Base-by-base conservation (phyloP, 2,329 filamentous ascomycete species). In the Juglanconis juglandina region DNA sequence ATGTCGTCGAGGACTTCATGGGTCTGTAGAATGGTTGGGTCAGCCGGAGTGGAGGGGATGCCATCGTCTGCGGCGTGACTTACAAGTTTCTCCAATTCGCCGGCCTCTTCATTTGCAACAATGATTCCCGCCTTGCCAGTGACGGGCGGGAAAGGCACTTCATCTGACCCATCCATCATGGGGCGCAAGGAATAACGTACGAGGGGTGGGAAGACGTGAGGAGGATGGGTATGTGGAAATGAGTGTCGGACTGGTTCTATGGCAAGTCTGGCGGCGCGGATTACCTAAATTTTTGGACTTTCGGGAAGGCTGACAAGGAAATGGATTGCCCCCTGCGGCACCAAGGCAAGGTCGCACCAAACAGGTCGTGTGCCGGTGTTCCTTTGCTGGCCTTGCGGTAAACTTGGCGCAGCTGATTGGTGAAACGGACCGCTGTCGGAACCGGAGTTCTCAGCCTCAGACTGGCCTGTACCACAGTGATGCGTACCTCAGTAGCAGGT, bases 1-100 rank as follows among this genome's bases (percentile, higher is more conserved):
- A 88, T 76, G 70, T 93, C 89, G 69, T 92, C 88, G 69, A 94
- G 81, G 62, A 94, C 83, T 30, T 82, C 77, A 70, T 86, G 81
- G 65, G 86, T 79, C 86, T 88, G 66, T 35, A 60, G 60, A 51
- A 46, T 24, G 24, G 24, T 24, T 32, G 17, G 24, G 24, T 48
- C 5, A 13, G 17, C 46, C 32, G 8, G 24, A 32, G 46, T 17
- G 17, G 8, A 3, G 52, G 34, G 51, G 10, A 13, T 30, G n/a
- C 49, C 34, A n/a, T 14, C 10, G 14, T 57, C 24, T 11, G 17
- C 44, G 39, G 60, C 46, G 42, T 14, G 32, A 42, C 81, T 78
- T 79, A 87, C 85, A 77, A 87, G 76, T 70, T 80, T 82, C 66
- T 84, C 82, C 77, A 87, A 80, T 67, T 73, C 77, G 63, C 76